A percentile compares a stretch with the other conserved stretches of the same genome.
phyloP scores from a whole-genome alignment of 257 asterid genomes.

The Prunella vulgaris region DNA sequence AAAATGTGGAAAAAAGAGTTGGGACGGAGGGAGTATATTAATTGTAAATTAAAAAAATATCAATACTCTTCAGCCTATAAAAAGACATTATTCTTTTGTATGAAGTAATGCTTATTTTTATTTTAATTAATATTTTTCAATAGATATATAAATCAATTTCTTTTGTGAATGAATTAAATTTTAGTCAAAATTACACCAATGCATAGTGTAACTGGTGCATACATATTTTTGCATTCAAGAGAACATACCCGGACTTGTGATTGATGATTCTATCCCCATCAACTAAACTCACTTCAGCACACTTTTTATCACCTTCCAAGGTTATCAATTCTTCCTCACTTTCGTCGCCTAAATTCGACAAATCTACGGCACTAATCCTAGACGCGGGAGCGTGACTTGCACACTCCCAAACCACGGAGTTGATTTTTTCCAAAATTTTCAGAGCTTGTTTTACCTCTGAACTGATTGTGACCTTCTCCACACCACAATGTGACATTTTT shows the following conservation, averaged over 20 bases:
- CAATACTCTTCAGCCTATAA: too few relatives aligned
- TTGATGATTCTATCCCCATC: neutral
- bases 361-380: neutral
- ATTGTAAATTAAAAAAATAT: too few relatives aligned
- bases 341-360: neutral
- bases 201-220: too few relatives aligned
- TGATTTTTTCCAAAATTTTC: conserved; percentile 49
- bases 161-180: too few relatives aligned
- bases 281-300: neutral
- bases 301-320: neutral
- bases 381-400: neutral
- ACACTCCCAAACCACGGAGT: conserved; percentile 38
- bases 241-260: neutral
- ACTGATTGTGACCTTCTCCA: conserved; percentile 19
- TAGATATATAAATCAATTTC: too few relatives aligned
- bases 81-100: too few relatives aligned
- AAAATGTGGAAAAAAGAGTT: too few relatives aligned
- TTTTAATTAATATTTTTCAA: too few relatives aligned
- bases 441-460: conserved; percentile 45
- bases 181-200: too few relatives aligned
- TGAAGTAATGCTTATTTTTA: too few relatives aligned
- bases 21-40: too few relatives aligned
- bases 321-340: neutral
- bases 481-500: neutral
- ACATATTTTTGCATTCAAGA: neutral